phyloP scores from a whole-genome alignment of 495 filamentous ascomycete genomes.

The Astrocystis sublimbata region DNA sequence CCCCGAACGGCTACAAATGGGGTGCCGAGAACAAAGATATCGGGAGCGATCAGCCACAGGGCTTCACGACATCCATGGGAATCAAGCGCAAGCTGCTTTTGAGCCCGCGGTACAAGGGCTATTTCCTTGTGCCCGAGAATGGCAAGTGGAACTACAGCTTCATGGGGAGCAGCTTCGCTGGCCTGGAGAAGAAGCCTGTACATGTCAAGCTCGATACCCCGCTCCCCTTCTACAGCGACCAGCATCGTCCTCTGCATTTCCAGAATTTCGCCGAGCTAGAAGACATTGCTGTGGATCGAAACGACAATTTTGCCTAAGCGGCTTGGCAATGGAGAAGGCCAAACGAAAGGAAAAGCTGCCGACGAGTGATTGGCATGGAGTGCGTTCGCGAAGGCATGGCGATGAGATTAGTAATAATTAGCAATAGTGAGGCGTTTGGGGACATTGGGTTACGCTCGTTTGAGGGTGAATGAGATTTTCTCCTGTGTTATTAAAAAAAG shows the following conservation, averaged over 20 bases:
- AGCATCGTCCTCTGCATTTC: constrained; percentile 93
- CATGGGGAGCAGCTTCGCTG: constrained; percentile 85
- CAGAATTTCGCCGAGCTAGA: constrained; percentile 89
- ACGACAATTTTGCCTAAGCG: constrained; percentile 77
- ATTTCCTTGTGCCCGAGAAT: constrained; percentile 91
- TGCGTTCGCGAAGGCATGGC: neutral
- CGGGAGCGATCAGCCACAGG: constrained; percentile 85
- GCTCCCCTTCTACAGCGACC: constrained; percentile 84
- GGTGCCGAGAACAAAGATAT: constrained; percentile 94
- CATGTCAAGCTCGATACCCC: constrained; percentile 94
- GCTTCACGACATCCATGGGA: constrained; percentile 89
- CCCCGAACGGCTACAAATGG: constrained; percentile 93
- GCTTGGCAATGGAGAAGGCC: neutral
- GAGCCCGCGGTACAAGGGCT: constrained; percentile 88
- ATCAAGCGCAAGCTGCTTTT: constrained; percentile 93
- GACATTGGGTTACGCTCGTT: neutral
- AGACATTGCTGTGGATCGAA: constrained; percentile 84
- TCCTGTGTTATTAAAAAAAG: neutral
- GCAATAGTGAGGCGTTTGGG: constrained; percentile 13
- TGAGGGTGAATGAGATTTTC: neutral
- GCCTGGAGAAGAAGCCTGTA: constrained; percentile 83
- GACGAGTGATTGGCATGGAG: neutral
- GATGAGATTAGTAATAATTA: neutral
- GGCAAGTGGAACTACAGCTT: constrained; percentile 98
- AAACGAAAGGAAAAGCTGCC: neutral